These are phyloP conservation scores for Leishmania braziliensis DNA, from an alignment of 208 protist genomes.

Conservation along the genomic window DNA sequence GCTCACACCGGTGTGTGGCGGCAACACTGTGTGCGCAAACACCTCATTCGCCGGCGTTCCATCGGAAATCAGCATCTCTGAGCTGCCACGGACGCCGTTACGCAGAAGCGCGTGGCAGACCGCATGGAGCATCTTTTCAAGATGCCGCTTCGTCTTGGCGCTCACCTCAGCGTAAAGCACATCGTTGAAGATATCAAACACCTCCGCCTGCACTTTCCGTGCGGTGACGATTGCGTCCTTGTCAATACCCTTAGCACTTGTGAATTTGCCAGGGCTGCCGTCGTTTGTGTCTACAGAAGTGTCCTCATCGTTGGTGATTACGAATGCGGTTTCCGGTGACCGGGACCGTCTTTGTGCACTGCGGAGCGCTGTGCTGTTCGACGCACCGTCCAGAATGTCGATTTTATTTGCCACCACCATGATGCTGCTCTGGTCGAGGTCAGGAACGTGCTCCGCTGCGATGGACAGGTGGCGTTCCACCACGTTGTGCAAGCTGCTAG, in stretches of 20 bases:
- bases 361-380: slow-evolving; percentile 8
- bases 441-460: slow-evolving; percentile 34
- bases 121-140: slow-evolving; percentile 32
- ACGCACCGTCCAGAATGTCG: slow-evolving; percentile 32
- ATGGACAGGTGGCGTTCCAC: slow-evolving; percentile 37
- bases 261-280: neutral
- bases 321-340: slow-evolving; percentile 27
- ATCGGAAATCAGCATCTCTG: neutral
- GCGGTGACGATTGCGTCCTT: slow-evolving; percentile 26
- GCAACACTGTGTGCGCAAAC: slow-evolving; percentile 11
- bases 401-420: slow-evolving; percentile 66
- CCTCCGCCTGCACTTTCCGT: slow-evolving; percentile 27
- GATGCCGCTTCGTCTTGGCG: slow-evolving; percentile 29
- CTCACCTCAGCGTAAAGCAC: slow-evolving; percentile 66
- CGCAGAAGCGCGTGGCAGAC: slow-evolving; percentile 40
- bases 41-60: slow-evolving; percentile 3
- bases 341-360: slow-evolving; percentile 11
- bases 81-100: slow-evolving; percentile 7
- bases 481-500: slow-evolving; percentile 74
- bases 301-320: slow-evolving; percentile 12
- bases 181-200: slow-evolving; percentile 42
- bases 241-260: neutral
- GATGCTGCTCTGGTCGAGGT: slow-evolving; percentile 42
- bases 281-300: slow-evolving; percentile 7
- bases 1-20: neutral